Conservation (phyloP, 176 grass and related monocot genomes). For the Pharus latifolius region DNA sequence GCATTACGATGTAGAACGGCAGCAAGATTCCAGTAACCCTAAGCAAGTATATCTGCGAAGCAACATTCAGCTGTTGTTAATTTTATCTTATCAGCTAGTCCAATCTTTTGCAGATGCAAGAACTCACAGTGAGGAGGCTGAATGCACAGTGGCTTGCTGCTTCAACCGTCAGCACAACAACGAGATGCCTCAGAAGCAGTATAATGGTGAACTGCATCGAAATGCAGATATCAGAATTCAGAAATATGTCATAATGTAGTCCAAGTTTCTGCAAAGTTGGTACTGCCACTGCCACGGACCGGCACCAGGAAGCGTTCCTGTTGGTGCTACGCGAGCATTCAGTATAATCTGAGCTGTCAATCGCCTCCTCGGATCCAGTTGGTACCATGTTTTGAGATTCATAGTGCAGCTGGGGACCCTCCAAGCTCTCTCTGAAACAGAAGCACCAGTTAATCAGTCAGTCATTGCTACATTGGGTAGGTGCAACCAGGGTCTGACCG, state of each 20-base stretch:
- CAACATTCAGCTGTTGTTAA: not conserved
- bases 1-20: constrained; percentile 46
- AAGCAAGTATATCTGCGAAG: constrained; percentile 40
- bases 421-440: constrained; percentile 47
- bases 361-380: not conserved
- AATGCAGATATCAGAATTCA: constrained; percentile 5
- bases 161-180: constrained; percentile 30
- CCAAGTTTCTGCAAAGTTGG: not conserved
- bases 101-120: not conserved
- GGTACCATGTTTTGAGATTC: constrained; percentile 7
- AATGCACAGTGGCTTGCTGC: constrained; percentile 32
- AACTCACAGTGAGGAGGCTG: constrained; percentile 40
- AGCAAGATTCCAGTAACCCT: constrained; percentile 59
- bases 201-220: constrained; percentile 50
- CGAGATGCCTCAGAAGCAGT: constrained; percentile 49
- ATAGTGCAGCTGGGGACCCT: constrained; percentile 18
- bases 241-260: not conserved
- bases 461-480: too few species aligned
- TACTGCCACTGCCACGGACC: constrained; percentile 45
- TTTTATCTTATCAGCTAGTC: not conserved
- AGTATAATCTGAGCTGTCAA: constrained; percentile 3
- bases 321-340: constrained; percentile 4
- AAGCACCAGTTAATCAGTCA: not conserved
- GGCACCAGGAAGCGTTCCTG: constrained; percentile 18
- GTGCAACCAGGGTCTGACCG: too few species aligned